phyloP scores from a whole-genome alignment of 2,329 filamentous ascomycete genomes.

The Aspergillus flavus region DNA sequence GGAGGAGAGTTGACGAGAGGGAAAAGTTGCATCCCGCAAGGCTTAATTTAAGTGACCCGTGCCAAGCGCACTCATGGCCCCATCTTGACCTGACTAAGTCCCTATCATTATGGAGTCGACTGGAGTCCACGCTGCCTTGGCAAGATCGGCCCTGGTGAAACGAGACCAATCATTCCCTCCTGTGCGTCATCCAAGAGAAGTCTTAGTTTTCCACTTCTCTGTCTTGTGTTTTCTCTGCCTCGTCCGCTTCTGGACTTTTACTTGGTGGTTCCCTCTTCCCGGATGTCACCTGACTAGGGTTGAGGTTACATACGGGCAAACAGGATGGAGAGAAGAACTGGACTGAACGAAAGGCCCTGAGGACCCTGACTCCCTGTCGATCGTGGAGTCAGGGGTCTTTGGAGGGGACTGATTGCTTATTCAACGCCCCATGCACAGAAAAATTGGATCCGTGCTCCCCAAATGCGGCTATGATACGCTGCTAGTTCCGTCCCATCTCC shows the following conservation, averaged over 20 bases:
- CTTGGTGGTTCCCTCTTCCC: background rate
- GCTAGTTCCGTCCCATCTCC: background rate
- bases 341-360: background rate
- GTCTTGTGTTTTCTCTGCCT: background rate
- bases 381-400: background rate
- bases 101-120: background rate
- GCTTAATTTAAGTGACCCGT: conserved; percentile 5
- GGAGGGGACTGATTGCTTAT: background rate
- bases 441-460: background rate
- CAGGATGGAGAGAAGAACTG: background rate
- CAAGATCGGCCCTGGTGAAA: conserved; percentile 3
- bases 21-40: background rate
- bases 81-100: background rate
- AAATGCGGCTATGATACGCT: background rate
- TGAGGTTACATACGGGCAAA: background rate
- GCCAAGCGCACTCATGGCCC: background rate
- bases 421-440: background rate
- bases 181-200: background rate
- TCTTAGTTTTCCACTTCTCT: background rate
- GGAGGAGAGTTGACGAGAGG: background rate
- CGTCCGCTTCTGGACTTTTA: background rate
- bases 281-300: background rate
- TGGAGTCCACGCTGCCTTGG: background rate
- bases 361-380: background rate
- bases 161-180: background rate